Evolutionary conservation across 768 basidiomycete genomes (phyloP), one percentile per base, ranked within the genome.

Genomic region (Rhodotorula kratochvilovae): DNA sequence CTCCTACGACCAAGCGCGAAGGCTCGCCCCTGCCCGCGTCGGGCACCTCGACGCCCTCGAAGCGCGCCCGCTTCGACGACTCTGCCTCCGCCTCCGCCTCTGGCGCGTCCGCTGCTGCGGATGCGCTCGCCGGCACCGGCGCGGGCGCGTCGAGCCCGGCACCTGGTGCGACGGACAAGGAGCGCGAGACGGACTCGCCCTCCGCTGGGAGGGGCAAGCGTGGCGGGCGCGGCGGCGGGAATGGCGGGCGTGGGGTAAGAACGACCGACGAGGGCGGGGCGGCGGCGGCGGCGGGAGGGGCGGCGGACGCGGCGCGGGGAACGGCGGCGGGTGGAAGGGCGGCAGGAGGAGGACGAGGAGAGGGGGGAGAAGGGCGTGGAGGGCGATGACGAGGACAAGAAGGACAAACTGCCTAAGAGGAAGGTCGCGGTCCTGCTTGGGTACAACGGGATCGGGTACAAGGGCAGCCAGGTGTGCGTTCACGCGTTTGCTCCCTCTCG

Each of bases 401-500:
- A 70, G 54, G 73, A 71, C 35, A 71, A 78, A 46, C 64, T 81
- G 60, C 92, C 93, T 23, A 96, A 96, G 81, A 85, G 88, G 77
- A 88, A 88, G 82, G 88, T 88, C 51, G 93, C 91, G 0, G 80
- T 97, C 58, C 81, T 96, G 62, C 83, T 97, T 36, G 93, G 94
- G 5, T 97, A 92, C 77, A 92, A 91, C 81, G 95, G 95, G 12
- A 88, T 90, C 0, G 92, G 90, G 2, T 96, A 88, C 79, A 89
- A 86, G 77, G 95, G 95, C 33, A 97, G 96, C 91, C 95, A 98
- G 82, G 89, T 93, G 95, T 96, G 78, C 78, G 92, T 85, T 36
- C 15, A 43, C 43, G 7, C 6, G 15, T 43, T 12, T 43, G 3
- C 43, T 39, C 33, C 12, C 56, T 39, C 39, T 61, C 43, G n/a